A percentile compares a stretch with the other conserved stretches of the same genome.
These are phyloP conservation scores for Candida sanyaensis DNA, from an alignment of 1,139 yeast species.

Conservation along the genomic window DNA sequence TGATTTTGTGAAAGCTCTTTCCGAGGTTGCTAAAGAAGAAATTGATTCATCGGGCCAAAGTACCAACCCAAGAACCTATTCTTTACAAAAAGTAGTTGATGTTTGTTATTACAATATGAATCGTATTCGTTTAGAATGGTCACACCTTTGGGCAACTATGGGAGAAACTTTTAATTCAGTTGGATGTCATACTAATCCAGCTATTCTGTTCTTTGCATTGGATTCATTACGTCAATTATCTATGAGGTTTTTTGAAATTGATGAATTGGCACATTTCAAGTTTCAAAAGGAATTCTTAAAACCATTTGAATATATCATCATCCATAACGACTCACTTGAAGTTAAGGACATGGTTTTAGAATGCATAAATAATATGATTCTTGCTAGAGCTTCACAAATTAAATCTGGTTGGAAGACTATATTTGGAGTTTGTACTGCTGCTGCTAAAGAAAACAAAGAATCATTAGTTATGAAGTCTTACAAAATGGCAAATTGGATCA, in stretches of 20 bases:
- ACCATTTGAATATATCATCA: conserved; percentile 83
- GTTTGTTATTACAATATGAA: conserved; percentile 97
- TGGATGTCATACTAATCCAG: conserved; percentile 75
- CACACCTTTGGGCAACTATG: conserved; percentile 92
- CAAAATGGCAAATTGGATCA: conserved; percentile 63
- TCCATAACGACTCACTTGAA: conserved; percentile 64
- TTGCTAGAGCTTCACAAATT: conserved; percentile 71
- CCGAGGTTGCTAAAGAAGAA: conserved; percentile 88
- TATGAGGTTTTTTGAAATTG: conserved; percentile 88
- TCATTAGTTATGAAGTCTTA: conserved; percentile 63
- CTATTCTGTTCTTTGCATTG: conserved; percentile 85
- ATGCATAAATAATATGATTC: conserved; percentile 83
- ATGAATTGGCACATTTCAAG: conserved; percentile 92
- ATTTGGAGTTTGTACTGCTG: conserved; percentile 70
- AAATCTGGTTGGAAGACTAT: conserved; percentile 96
- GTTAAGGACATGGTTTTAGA: conserved; percentile 91
- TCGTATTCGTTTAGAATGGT: conserved; percentile 96
- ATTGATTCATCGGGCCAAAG: conserved; percentile 86
- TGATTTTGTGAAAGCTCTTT: conserved; percentile 82
- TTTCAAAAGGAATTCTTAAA: conserved; percentile 92
- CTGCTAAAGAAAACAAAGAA: conserved; percentile 59
- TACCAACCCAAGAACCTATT: conserved; percentile 83
- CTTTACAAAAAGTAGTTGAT: conserved; percentile 93
- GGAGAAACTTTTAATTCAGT: conserved; percentile 86
- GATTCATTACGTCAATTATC: conserved; percentile 93